Percentiles rank a stretch among this genome's conserved stretches.
Evolutionary conservation across 2,329 filamentous ascomycete species (phyloP).

Genomic region (Cryphonectria carpinicola): DNA sequence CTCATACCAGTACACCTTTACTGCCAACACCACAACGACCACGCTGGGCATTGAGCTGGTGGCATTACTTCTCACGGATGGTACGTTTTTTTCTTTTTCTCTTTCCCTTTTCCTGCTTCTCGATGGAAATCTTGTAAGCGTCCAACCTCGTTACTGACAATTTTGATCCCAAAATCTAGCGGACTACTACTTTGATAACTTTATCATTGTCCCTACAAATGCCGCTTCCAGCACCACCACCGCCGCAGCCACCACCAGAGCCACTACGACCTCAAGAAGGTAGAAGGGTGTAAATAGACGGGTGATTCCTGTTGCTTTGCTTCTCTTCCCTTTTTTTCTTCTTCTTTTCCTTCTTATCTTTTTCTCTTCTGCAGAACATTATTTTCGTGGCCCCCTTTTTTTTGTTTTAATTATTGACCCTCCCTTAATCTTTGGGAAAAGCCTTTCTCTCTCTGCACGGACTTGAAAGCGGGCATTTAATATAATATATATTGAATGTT

Average conservation of each 20-base stretch:
- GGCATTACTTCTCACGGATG: not conserved
- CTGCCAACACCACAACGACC: not conserved
- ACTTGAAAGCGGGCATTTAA: not conserved
- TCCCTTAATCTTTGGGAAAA: not conserved
- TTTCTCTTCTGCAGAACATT: not conserved
- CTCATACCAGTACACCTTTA: not conserved
- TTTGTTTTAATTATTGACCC: not conserved
- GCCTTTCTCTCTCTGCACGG: not conserved
- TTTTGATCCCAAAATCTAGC: not conserved
- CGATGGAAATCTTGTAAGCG: not conserved
- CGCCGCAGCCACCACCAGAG: not conserved
- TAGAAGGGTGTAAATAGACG: not conserved
- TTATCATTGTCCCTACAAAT: not conserved
- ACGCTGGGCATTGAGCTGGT: not conserved
- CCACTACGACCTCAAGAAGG: not conserved
- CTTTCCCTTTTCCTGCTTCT: not conserved
- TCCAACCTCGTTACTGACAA: not conserved
- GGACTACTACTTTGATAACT: not conserved
- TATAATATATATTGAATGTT: constrained; percentile 1
- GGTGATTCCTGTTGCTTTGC: not conserved
- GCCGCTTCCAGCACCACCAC: not conserved
- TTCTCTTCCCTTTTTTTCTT: too few species aligned
- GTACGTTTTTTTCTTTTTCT: not conserved
- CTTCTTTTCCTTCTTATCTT: not conserved
- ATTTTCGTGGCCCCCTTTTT: not conserved